These are phyloP conservation scores for Tricladium varicosporioides DNA, from an alignment of 2,329 filamentous ascomycete species.

Conservation along the genomic window DNA sequence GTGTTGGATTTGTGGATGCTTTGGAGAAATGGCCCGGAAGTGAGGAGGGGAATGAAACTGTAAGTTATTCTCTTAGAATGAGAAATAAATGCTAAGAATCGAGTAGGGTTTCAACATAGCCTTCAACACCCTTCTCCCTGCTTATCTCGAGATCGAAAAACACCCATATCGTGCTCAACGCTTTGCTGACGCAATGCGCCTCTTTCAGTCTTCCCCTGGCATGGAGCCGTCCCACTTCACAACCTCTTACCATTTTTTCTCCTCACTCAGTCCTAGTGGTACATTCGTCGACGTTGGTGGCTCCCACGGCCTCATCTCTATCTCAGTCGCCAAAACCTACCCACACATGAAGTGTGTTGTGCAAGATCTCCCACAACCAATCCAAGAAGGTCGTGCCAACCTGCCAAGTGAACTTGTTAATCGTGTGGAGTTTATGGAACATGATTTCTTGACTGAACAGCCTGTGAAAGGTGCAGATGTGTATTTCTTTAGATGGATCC, in stretches of 20 bases:
- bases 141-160: not conserved
- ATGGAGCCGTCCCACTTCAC: not conserved
- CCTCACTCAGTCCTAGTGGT: not conserved
- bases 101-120: not conserved
- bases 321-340: slow-evolving; percentile 22
- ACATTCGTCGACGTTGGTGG: slow-evolving; percentile 24
- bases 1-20: slow-evolving; percentile 7
- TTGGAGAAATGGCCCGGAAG: slow-evolving; percentile 14
- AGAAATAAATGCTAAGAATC: not conserved
- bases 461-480: slow-evolving; percentile 40
- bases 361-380: slow-evolving; percentile 38
- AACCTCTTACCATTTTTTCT: not conserved
- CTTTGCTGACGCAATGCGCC: not conserved
- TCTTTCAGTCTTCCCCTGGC: not conserved
- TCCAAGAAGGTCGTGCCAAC: slow-evolving; percentile 23
- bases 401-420: slow-evolving; percentile 14
- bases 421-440: slow-evolving; percentile 31
- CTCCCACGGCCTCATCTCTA: slow-evolving; percentile 20
- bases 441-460: slow-evolving; percentile 47
- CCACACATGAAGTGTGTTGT: slow-evolving; percentile 24
- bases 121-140: not conserved
- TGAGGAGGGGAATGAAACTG: slow-evolving; percentile 8
- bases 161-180: not conserved
- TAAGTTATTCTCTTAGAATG: not conserved
- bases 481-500: slow-evolving; percentile 45